Conservation (phyloP, 148 eudicot genomes). For the Pouteria glomerata region DNA sequence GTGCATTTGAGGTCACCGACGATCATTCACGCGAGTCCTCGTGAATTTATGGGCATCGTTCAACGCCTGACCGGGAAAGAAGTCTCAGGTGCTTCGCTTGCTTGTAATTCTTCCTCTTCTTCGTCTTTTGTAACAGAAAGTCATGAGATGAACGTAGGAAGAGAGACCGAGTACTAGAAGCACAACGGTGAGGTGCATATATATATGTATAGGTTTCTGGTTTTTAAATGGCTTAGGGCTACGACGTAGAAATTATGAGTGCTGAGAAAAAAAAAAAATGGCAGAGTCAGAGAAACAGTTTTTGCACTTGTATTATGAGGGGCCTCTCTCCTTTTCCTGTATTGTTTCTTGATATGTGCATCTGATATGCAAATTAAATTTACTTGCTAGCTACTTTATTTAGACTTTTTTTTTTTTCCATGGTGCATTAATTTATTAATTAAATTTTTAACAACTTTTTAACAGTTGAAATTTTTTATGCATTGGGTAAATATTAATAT, state of each 20-base stretch:
- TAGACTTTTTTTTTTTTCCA: not conserved
- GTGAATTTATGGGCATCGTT: not conserved
- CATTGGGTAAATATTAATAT: not conserved
- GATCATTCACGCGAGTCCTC: slow-evolving; percentile 6
- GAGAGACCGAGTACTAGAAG: too few species aligned
- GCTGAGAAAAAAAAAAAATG: too few species aligned
- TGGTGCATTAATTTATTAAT: not conserved
- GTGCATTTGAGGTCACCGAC: not conserved
- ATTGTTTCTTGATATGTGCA: too few species aligned
- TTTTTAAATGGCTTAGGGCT: too few species aligned
- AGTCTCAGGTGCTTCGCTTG: not conserved
- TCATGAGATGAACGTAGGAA: too few species aligned
- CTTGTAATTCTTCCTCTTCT: not conserved
- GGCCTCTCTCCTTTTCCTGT: too few species aligned
- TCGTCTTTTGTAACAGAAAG: not conserved
- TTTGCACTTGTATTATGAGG: too few species aligned
- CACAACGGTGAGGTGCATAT: too few species aligned
- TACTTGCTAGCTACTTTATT: not conserved
- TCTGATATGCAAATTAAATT: too few species aligned
- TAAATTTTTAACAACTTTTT: not conserved
- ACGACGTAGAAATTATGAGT: too few species aligned
- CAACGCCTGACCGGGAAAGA: not conserved
- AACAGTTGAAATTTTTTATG: not conserved
- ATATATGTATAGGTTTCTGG: too few species aligned
- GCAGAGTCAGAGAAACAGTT: too few species aligned